Percentiles rank a stretch among this genome's conserved stretches.
Conservation (phyloP, 192 early-diverging fungal species). For the Hyaloraphidium curvatum region DNA sequence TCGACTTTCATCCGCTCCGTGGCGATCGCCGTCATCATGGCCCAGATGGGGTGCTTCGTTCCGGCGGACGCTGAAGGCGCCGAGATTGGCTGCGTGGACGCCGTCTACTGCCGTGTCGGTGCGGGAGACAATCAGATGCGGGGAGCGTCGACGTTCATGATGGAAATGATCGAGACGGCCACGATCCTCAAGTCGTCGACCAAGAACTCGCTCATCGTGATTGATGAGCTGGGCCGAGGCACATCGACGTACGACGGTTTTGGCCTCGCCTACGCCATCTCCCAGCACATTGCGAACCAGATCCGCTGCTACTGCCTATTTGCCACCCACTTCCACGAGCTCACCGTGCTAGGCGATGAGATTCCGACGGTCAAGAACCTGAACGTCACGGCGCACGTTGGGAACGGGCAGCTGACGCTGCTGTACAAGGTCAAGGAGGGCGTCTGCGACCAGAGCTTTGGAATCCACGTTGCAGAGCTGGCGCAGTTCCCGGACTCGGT, state of each 20-base stretch:
- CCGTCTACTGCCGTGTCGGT: constrained; percentile 74
- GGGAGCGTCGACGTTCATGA: constrained; percentile 93
- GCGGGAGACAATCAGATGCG: constrained; percentile 84
- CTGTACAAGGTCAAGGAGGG: constrained; percentile 80
- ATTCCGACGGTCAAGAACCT: constrained; percentile 62
- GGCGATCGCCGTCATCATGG: constrained; percentile 81
- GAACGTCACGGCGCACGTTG: constrained; percentile 60
- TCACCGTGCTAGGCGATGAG: constrained; percentile 58
- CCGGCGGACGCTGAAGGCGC: constrained; percentile 64
- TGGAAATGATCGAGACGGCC: constrained; percentile 83
- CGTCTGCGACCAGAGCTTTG: constrained; percentile 90
- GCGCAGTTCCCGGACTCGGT: constrained; percentile 75
- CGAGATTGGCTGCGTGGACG: constrained; percentile 18
- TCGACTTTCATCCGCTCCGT: constrained; percentile 66
- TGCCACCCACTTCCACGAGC: constrained; percentile 97
- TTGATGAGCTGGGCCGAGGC: constrained; percentile 88
- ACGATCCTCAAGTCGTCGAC: constrained; percentile 64
- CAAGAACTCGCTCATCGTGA: constrained; percentile 66
- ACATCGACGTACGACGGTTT: constrained; percentile 98
- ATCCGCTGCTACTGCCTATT: constrained; percentile 63
- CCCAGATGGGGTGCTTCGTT: constrained; percentile 86
- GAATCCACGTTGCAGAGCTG: constrained; percentile 92
- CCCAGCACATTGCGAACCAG: constrained; percentile 57
- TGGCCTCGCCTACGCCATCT: constrained; percentile 93
- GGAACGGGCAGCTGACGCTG: constrained; percentile 49